Conservation (phyloP, 2,329 filamentous ascomycete genomes). For the Claviceps africana region DNA sequence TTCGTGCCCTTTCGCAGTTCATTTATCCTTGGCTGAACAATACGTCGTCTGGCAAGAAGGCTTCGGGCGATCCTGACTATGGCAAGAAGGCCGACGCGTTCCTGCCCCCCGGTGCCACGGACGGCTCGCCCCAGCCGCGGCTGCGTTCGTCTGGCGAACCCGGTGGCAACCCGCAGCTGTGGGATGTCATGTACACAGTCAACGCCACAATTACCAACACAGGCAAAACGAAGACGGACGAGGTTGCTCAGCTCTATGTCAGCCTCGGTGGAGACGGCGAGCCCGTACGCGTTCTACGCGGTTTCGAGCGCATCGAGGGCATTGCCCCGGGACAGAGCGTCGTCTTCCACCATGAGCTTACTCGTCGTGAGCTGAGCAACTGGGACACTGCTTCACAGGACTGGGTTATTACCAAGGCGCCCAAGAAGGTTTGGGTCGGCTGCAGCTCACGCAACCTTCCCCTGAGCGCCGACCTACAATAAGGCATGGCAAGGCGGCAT, state of each 20-base stretch:
- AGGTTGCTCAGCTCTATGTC: constrained; percentile 67
- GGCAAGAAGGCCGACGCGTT: constrained; percentile 43
- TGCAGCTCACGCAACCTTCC: constrained; percentile 41
- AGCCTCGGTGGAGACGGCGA: constrained; percentile 67
- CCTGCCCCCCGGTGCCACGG: constrained; percentile 43
- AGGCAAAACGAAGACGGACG: constrained; percentile 49
- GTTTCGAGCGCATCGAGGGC: constrained; percentile 60
- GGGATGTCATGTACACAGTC: constrained; percentile 55
- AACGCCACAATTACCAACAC: constrained; percentile 59
- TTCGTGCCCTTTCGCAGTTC: constrained; percentile 38
- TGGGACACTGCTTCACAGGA: constrained; percentile 73
- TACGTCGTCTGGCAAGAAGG: constrained; percentile 38
- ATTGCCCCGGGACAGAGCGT: constrained; percentile 55
- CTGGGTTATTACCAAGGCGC: constrained; percentile 51
- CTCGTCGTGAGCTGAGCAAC: constrained; percentile 70
- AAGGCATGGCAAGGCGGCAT: not conserved
- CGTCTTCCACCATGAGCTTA: constrained; percentile 55
- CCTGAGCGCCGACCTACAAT: constrained; percentile 16
- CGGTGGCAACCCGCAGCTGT: constrained; percentile 52
- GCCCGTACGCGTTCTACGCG: constrained; percentile 51
- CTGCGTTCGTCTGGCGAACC: constrained; percentile 36
- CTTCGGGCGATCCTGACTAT: constrained; percentile 45
- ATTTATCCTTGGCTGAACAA: constrained; percentile 65
- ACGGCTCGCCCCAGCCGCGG: constrained; percentile 43
- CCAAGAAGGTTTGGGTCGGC: constrained; percentile 42